phyloP scores from a whole-genome alignment of 257 asterid species.

The Mentha longifolia region DNA sequence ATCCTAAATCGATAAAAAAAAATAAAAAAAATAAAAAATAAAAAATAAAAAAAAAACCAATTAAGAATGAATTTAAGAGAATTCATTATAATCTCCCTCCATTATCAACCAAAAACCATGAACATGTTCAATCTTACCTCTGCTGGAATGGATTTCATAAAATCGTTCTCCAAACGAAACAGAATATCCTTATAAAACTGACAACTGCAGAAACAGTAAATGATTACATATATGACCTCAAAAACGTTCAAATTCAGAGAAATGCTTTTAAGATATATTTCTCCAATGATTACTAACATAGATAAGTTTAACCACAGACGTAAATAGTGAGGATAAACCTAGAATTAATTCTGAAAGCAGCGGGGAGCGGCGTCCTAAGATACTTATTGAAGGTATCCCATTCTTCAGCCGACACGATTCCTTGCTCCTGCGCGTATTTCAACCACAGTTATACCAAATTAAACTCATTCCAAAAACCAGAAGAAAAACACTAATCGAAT shows the following conservation, averaged over 20 bases:
- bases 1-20: conserved; percentile 49
- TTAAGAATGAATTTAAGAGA: background rate
- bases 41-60: conserved; percentile 1
- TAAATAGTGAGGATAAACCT: conserved; percentile 49
- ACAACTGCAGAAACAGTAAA: conserved; percentile 58
- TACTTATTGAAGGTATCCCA: conserved; percentile 77
- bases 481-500: background rate
- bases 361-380: conserved; percentile 75
- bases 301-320: background rate
- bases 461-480: background rate
- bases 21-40: no score
- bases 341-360: conserved; percentile 94
- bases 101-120: conserved; percentile 5
- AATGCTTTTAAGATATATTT: background rate
- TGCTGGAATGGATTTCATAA: conserved; percentile 73
- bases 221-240: conserved; percentile 15
- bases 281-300: no score
- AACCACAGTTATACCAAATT: conserved; percentile 21
- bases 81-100: conserved; percentile 18
- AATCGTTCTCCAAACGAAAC: conserved; percentile 82
- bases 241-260: background rate
- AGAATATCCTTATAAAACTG: conserved; percentile 80
- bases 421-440: conserved; percentile 66
- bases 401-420: conserved; percentile 68
- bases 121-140: conserved; percentile 58